phyloP scores from a whole-genome alignment of 805 yeast species.

The Wickerhamiella qilinensis region DNA sequence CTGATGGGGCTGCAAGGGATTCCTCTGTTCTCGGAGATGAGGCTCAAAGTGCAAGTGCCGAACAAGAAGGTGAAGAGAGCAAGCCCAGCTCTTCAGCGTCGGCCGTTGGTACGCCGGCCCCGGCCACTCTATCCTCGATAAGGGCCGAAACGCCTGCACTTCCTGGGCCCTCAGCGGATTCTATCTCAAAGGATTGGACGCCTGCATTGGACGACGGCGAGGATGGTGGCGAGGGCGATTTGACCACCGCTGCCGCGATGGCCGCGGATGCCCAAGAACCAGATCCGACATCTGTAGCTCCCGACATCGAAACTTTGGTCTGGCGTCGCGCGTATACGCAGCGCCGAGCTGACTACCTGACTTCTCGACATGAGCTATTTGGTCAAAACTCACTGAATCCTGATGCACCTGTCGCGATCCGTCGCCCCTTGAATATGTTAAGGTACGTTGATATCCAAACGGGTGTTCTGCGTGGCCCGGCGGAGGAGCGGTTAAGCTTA shows the following conservation, averaged over 20 bases:
- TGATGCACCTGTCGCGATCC: constrained; percentile 52
- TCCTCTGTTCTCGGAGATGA: background rate
- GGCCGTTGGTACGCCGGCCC: no score
- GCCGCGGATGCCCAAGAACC: no score
- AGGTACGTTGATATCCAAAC: constrained; percentile 26
- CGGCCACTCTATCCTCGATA: no score
- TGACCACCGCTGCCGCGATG: background rate
- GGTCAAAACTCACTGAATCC: constrained; percentile 39
- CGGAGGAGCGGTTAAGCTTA: constrained; percentile 14
- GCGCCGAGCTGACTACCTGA: constrained; percentile 59
- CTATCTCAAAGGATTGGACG: no score
- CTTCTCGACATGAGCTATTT: constrained; percentile 51
- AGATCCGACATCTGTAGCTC: background rate
- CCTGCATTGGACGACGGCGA: background rate
- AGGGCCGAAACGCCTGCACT: no score
- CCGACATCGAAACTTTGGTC: constrained; percentile 45
- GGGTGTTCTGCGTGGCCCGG: constrained; percentile 1
- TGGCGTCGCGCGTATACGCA: constrained; percentile 79
- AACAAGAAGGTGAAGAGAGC: no score
- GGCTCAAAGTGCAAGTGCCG: background rate
- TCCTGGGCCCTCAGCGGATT: no score
- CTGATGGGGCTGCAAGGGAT: background rate
- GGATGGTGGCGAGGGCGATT: background rate
- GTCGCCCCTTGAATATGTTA: constrained; percentile 54
- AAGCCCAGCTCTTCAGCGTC: no score